Evolutionary conservation across 305 asterid genomes (phyloP).

Genomic region (Fraxinus nigra): DNA sequence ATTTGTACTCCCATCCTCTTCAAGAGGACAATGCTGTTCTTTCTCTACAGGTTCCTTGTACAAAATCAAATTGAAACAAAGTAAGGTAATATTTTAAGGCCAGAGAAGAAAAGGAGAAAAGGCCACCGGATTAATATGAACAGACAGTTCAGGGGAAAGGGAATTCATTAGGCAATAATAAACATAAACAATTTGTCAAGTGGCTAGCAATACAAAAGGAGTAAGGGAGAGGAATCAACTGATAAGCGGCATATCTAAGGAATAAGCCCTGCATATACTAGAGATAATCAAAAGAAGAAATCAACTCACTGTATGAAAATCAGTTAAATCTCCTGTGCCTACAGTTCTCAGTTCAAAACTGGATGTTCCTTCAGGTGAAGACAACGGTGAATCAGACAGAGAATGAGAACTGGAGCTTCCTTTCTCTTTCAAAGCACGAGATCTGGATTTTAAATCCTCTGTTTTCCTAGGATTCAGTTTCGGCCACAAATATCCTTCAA

Average conservation of each 20-base stretch:
- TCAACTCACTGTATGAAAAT: slow-evolving; percentile 43
- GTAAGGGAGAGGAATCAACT: neutral
- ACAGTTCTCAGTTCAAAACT: slow-evolving; percentile 30
- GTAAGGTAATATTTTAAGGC: slow-evolving; percentile 1
- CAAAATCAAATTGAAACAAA: slow-evolving; percentile 9
- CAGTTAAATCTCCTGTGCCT: slow-evolving; percentile 32
- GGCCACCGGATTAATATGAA: neutral
- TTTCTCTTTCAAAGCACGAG: slow-evolving; percentile 34
- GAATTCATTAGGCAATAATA: neutral
- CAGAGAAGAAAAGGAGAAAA: neutral
- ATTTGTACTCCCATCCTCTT: slow-evolving; percentile 29
- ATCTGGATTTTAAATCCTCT: slow-evolving; percentile 29
- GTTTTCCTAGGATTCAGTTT: slow-evolving; percentile 45
- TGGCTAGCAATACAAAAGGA: neutral
- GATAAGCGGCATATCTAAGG: neutral
- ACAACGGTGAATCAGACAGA: slow-evolving; percentile 29
- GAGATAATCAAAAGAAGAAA: slow-evolving; percentile 23
- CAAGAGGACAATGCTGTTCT: slow-evolving; percentile 36
- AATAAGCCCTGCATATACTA: neutral
- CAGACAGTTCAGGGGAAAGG: neutral
- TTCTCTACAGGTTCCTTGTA: slow-evolving; percentile 46
- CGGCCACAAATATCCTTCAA: slow-evolving; percentile 67
- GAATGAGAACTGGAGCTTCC: slow-evolving; percentile 38
- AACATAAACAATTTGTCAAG: neutral
- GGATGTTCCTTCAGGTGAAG: slow-evolving; percentile 38